Evolutionary conservation across 78 protist species (phyloP), one percentile per base, ranked within the genome.

Genomic region (Isochrysis galbana): DNA sequence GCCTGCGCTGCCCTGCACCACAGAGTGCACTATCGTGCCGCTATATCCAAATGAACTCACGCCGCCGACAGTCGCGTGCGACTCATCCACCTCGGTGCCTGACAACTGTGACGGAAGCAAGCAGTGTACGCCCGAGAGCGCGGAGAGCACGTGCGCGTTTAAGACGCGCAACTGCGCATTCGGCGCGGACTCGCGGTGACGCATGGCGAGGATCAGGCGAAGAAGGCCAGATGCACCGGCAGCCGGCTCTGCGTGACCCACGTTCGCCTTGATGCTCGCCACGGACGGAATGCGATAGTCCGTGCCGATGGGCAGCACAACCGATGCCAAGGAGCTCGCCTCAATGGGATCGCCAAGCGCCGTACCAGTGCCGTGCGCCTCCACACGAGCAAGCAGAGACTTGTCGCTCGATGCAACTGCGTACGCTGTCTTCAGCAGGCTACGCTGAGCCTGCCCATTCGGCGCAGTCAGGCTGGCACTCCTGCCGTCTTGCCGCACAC

Each of bases 221-320:
- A 41, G 34, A 17, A 80, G 36, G 55, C 88, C 88, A 1, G 55
- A 21, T 23, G 26, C 7, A 32, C 93, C 92, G 32, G 87, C 94
- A 0, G 93, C 91, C 38, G 91, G 29, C 93, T 96, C 98, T 89
- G 22, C 0, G 91, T 97, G 98, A 5, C 97, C 98, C 39, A 94
- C 61, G 80, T 92, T 94, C 3, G 95, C 39, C 87, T 97, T 97
- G 23, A 94, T 69, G 34, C 92, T 5, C n/a, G n/a, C n/a, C n/a
- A n/a, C n/a, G n/a, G n/a, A 41, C 97, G 96, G 26, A 97, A 14
- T 51, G 61, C 61, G 29, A 51, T 19, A 7, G 61, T 7, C 61
- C 29, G 61, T 14, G 61, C 61, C 14, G 29, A 3, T 19, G 7
- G 7, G 7, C 29, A 95, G 94, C 25, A 0, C 87, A 19, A 14